phyloP scores from a whole-genome alignment of 148 eudicot genomes.

The Rhododendron molle region DNA sequence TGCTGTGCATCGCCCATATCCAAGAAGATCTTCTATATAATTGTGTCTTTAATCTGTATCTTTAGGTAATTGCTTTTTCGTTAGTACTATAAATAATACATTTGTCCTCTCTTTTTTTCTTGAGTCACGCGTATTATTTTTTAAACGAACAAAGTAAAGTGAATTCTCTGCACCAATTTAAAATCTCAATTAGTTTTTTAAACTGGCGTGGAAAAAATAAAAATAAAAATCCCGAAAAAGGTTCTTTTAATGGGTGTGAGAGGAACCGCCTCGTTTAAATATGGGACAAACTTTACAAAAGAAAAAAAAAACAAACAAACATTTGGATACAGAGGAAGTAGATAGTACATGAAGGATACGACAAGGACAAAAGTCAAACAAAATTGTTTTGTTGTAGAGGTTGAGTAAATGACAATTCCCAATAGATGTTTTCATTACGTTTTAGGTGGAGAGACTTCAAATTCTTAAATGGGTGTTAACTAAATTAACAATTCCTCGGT shows the following conservation, averaged over 20 bases:
- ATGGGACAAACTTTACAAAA: not conserved
- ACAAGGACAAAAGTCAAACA: not conserved
- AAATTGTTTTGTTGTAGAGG: not conserved
- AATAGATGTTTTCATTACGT: not conserved
- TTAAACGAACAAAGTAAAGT: not conserved
- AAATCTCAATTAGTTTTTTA: not conserved
- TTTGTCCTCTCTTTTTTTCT: not conserved
- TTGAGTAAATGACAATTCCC: not conserved
- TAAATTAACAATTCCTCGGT: not conserved
- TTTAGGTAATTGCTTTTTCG: not conserved
- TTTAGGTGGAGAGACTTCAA: not conserved
- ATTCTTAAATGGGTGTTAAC: not conserved
- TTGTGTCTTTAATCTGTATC: not conserved
- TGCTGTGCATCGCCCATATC: too few relatives aligned
- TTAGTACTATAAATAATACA: too few relatives aligned
- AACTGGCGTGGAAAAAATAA: not conserved
- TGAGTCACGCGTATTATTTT: too few relatives aligned
- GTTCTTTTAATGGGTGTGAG: too few relatives aligned
- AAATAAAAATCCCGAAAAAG: too few relatives aligned
- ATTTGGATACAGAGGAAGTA: too few relatives aligned
- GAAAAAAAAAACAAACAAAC: too few relatives aligned
- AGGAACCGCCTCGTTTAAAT: too few relatives aligned
- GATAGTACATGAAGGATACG: not conserved
- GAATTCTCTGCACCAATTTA: not conserved
- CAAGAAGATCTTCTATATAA: not conserved